Evolutionary conservation across 2,329 filamentous ascomycete genomes (phyloP).

Genomic region (Orbilia javanica): DNA sequence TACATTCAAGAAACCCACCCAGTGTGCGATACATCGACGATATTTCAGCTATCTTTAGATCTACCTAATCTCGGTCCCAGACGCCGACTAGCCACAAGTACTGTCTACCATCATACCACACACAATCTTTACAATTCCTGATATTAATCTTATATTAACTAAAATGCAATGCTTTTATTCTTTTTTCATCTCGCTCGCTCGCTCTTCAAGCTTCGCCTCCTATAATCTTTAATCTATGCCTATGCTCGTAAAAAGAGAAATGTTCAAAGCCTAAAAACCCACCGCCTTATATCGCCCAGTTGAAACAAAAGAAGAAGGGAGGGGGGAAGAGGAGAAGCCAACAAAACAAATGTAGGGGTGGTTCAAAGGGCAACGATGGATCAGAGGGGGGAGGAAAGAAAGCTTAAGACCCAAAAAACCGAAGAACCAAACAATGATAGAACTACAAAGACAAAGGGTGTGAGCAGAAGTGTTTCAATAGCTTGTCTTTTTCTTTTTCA

Average conservation of each 20-base stretch:
- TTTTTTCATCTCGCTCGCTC: not conserved
- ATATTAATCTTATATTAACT: not conserved
- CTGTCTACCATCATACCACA: too few species aligned
- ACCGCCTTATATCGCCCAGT: constrained; percentile 3
- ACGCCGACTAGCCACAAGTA: too few species aligned
- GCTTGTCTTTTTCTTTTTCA: not conserved
- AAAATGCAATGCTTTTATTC: constrained; percentile 11
- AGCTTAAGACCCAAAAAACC: not conserved
- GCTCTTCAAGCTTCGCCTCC: too few species aligned
- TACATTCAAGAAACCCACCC: too few species aligned
- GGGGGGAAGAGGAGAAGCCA: too few species aligned
- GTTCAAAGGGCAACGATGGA: not conserved
- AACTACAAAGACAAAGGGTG: not conserved
- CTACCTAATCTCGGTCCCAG: too few species aligned
- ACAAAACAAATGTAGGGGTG: too few species aligned
- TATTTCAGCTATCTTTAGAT: too few species aligned
- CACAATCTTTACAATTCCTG: not conserved
- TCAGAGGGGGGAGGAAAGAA: not conserved
- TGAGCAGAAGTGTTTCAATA: not conserved
- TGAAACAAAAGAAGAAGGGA: not conserved
- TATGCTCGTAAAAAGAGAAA: not conserved
- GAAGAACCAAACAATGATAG: not conserved
- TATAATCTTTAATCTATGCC: not conserved
- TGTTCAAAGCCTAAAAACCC: not conserved
- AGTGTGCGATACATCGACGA: too few species aligned